Evolutionary conservation across 805 yeast genomes (phyloP).

Genomic region (Naumovozyma castellii): DNA sequence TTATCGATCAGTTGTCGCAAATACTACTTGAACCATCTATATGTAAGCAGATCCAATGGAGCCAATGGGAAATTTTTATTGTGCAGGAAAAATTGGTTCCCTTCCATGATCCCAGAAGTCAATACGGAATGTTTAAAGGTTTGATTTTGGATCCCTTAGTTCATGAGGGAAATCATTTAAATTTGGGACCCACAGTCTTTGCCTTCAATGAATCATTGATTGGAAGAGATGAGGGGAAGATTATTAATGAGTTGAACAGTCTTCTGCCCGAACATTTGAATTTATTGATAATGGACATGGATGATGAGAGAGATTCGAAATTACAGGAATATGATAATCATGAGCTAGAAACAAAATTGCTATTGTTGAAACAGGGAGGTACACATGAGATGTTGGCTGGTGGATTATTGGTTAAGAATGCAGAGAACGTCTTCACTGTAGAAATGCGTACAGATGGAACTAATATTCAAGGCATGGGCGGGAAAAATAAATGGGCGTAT

Average conservation of each 20-base stretch:
- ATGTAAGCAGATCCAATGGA: constrained; percentile 45
- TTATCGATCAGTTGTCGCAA: neutral
- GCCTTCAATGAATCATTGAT: constrained; percentile 57
- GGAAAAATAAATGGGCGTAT: too few relatives aligned
- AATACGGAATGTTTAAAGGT: constrained; percentile 64
- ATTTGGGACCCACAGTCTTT: constrained; percentile 45
- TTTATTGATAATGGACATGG: constrained; percentile 49
- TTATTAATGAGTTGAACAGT: constrained; percentile 53
- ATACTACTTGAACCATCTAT: constrained; percentile 35
- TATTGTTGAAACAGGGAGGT: neutral
- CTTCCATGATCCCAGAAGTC: constrained; percentile 68
- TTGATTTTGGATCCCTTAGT: constrained; percentile 45
- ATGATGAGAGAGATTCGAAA: neutral
- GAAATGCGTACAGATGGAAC: neutral
- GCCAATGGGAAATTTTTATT: constrained; percentile 69
- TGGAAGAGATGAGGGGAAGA: constrained; percentile 37
- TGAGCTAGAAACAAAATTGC: too few relatives aligned
- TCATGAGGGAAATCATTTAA: constrained; percentile 31
- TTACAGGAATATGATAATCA: too few relatives aligned
- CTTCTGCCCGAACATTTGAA: constrained; percentile 47
- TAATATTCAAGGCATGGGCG: neutral
- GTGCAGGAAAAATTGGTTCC: constrained; percentile 86
- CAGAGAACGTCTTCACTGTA: neutral
- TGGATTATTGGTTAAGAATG: neutral
- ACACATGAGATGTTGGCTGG: neutral